Base-by-base conservation (phyloP, 2,329 filamentous ascomycete genomes). In the Colletotrichum abscissum region DNA sequence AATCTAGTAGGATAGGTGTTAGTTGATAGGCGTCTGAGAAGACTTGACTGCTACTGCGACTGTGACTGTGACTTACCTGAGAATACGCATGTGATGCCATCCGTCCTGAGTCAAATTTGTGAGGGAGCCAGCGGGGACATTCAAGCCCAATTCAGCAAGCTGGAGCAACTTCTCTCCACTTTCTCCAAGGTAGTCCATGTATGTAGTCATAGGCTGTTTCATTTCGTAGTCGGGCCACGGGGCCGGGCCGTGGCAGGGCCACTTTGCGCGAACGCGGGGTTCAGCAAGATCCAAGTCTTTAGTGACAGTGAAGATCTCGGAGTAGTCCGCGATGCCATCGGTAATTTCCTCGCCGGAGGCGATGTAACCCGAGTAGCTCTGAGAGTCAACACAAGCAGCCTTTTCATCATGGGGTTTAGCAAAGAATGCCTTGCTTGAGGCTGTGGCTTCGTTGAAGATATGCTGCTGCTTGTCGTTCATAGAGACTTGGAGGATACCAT, bases 301-400 rank as follows among this genome's bases (percentile, higher is more conserved):
- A 14, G 84, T 88, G 22, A 88, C 84, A 1, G 87, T 88, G 73
- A 88, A 88, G 38, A 88, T 87, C 77, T 88, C 86, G 1, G 84
- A 86, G 75, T 88, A 88, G 76, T 88, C 86, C 19, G 85, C 85
- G 30, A 88, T 81, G 46, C 86, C 86, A 67, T 85, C 81, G 3
- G 85, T 86, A 3, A 87, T 81, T 76, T 86, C 85, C 75, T 88
- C 86, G 0, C 86, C 86, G 0, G 84, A 86, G 28, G 86, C 86
- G 60, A 88, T 84, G 75, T 88, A 88, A 3, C 86, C 86, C 0
- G 85, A 77, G 60, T 86, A 88, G 74, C 84, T 87, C 73, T 82
- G 80, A 16, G 79, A 79, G 74, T 88, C 84, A 7, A 88, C 79
- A 55, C 85, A 86, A 1, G 80, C 78, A 2, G 80, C 80, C 71